Base-by-base conservation (phyloP, 2,329 filamentous ascomycete species). In the Zymoseptoria pseudotritici region DNA sequence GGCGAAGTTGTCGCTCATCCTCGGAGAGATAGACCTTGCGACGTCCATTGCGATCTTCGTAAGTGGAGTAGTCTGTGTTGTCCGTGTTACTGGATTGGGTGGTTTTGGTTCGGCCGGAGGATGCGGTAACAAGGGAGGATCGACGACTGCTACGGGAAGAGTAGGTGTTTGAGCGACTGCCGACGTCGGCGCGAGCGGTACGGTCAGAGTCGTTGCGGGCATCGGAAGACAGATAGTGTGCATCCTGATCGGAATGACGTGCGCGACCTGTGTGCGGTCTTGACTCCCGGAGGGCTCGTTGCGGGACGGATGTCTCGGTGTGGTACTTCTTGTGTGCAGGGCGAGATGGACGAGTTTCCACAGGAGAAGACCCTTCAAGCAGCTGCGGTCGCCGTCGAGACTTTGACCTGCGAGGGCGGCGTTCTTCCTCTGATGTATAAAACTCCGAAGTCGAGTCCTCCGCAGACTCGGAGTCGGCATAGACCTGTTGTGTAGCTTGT, bases 111-210 rank as follows among this genome's bases (percentile, higher is more conserved):
- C 69, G 59, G 24, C 65, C 64, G 9, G 67, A 67, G 8, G 66
- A 62, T 49, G 61, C 60, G 3, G 70, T 74, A 2, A 70, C 66
- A 21, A 74, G 62, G 4, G 73, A 69, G 8, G 74, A 67, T 4
- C 66, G 67, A 21, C 69, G 74, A 46, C 72, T 72, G 53, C 69
- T 71, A 49, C 60, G 53, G 4, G 67, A 67, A 9, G 61, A 62
- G 49, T 63, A 59, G 31, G 59, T 58, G 24, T 57, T 56, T n/a
- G 62, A 54, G 21, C 66, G 63, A 17, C 4, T 42, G 31, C 58
- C 56, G 11, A 67, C 59, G 8, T 60, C 58, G 2, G 67, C 62
- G 20, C 64, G 60, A 62, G 70, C 9, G 59, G 65, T 58, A 59
- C 61, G 61, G 62, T 68, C 63, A 56, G 66, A 69, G 52, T 70